Evolutionary conservation across 1,139 yeast genomes (phyloP).

Genomic region (Taphrina communis): DNA sequence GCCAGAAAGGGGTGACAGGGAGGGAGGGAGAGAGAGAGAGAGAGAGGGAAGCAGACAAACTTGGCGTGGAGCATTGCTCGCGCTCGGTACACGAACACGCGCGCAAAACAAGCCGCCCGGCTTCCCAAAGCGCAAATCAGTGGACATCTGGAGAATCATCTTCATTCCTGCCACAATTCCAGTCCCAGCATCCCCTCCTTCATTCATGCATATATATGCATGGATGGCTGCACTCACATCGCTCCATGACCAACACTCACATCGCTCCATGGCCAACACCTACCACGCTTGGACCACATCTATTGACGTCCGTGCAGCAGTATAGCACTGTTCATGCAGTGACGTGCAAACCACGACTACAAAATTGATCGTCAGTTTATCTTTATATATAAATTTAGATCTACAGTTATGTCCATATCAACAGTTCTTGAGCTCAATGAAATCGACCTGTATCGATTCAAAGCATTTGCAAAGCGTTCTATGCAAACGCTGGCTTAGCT

Average conservation of each 20-base stretch:
- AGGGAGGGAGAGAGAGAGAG: no score
- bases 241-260: no score
- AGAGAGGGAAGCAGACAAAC: not conserved
- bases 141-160: not conserved
- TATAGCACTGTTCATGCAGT: no score
- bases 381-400: no score
- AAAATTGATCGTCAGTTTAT: no score
- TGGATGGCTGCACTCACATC: no score
- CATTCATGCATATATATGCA: no score
- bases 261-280: no score
- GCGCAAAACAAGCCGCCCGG: conserved; percentile 6
- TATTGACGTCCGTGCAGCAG: not conserved
- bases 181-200: no score
- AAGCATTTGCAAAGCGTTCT: not conserved
- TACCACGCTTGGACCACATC: no score
- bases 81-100: conserved; percentile 10
- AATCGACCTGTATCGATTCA: not conserved
- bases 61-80: not conserved
- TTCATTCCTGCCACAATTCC: no score
- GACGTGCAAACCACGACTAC: no score
- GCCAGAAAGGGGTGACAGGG: not conserved
- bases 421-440: not conserved
- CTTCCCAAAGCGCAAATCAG: not conserved
- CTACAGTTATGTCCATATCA: not conserved
- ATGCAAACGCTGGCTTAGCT: not conserved